These are phyloP conservation scores for Teunomyces aglyptinius DNA, from an alignment of 805 yeast species.

Conservation along the genomic window DNA sequence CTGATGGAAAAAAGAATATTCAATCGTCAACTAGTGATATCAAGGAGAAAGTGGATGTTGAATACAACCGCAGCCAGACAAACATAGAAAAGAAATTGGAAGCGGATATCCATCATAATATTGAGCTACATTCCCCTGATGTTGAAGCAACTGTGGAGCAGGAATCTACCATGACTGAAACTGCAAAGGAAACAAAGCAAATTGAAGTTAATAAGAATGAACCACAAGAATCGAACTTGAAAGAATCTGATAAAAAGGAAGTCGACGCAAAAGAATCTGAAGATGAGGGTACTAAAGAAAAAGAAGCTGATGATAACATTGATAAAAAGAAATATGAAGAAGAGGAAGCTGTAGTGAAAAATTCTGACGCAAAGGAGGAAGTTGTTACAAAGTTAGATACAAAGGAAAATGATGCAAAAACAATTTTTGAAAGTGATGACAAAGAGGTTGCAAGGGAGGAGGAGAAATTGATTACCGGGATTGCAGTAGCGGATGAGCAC, in stretches of 20 bases:
- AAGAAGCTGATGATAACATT: neutral
- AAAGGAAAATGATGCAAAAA: slow-evolving; percentile 8
- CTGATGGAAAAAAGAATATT: neutral
- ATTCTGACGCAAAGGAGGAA: neutral
- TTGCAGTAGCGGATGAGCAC: neutral
- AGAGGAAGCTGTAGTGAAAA: slow-evolving; percentile 6
- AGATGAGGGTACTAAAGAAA: neutral
- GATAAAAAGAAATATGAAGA: slow-evolving; percentile 1
- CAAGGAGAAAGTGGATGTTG: neutral
- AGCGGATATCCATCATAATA: neutral
- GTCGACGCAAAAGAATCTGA: neutral
- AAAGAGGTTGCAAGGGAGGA: neutral
- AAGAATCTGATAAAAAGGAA: neutral
- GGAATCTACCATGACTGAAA: slow-evolving; percentile 2
- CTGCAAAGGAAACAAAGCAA: neutral
- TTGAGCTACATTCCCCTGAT: neutral
- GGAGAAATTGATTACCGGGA: slow-evolving; percentile 9
- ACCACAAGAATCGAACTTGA: neutral
- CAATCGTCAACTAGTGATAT: neutral
- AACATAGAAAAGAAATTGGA: neutral
- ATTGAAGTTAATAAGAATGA: neutral
- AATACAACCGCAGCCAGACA: neutral
- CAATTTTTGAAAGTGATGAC: neutral
- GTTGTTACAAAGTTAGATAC: too few species aligned
- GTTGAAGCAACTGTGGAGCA: neutral